Percentiles rank a stretch among this genome's conserved stretches.
phyloP scores from a whole-genome alignment of 208 protist species.

The Entamoeba invadens region DNA sequence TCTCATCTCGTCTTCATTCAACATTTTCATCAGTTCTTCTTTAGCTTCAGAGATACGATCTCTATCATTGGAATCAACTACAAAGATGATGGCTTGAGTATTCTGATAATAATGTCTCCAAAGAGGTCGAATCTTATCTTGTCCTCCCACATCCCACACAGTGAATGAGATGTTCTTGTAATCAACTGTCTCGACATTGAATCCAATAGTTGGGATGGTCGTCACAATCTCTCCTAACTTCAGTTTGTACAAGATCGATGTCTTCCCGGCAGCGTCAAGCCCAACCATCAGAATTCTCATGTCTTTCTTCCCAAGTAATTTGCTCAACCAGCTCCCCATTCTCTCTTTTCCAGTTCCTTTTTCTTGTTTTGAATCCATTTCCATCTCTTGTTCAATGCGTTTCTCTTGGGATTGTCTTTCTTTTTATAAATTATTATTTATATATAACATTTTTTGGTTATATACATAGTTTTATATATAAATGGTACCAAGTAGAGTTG shows the following conservation, averaged over 20 bases:
- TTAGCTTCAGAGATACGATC: neutral
- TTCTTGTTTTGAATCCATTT: neutral
- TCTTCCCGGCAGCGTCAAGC: slow-evolving; percentile 33
- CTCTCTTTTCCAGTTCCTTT: neutral
- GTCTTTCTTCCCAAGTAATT: neutral
- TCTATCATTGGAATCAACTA: slow-evolving; percentile 21
- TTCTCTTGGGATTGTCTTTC: no score
- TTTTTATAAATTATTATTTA: no score
- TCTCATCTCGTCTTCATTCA: slow-evolving; percentile 2
- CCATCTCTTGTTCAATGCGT: no score
- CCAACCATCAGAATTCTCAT: neutral
- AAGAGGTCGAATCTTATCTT: slow-evolving; percentile 14
- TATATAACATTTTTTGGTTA: no score
- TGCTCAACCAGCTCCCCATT: neutral
- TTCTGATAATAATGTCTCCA: slow-evolving; percentile 26
- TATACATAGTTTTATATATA: no score
- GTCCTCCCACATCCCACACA: slow-evolving; percentile 29
- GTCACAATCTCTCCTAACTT: slow-evolving; percentile 29
- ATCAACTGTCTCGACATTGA: slow-evolving; percentile 33
- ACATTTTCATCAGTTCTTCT: neutral
- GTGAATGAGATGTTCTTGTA: neutral
- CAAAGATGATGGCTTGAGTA: slow-evolving; percentile 20
- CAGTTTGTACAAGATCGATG: slow-evolving; percentile 39
- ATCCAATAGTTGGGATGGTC: slow-evolving; percentile 43
- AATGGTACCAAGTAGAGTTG: no score